Base-by-base conservation (phyloP, 768 basidiomycete genomes). In the Pisolithus tinctorius region DNA sequence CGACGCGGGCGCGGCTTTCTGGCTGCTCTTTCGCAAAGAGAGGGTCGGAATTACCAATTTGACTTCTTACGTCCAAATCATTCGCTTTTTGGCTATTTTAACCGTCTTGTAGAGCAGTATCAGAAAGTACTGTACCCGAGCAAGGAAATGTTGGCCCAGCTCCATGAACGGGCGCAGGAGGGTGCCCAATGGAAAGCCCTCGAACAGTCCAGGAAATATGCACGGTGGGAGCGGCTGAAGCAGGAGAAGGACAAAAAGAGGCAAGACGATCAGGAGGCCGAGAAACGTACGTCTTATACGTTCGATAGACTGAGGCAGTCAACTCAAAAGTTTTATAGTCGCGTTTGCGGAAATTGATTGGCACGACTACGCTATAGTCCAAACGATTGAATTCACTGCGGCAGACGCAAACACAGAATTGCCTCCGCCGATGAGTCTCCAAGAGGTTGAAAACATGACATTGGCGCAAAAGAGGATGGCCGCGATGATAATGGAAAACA, bases 281-380 rank as follows among this genome's bases (percentile, higher is more conserved):
- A 96, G 63, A 77, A 84, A 71, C 78, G 91, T 83, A 64, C 60
- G 89, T 30, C 78, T n/a, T 49, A 29, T 20, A 20, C 14, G 2
- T 17, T n/a, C 14, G 6, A 50, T 13, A 2, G 17, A 23, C 13
- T 41, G 17, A 27, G 31, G 8, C 31, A 34, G 34, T 36, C 26
- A 50, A 23, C 27, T 30, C 29, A 51, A 55, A 49, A 58, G 56
- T 29, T 38, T 51, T 48, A 6, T 54, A 87, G 89, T 83, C 69
- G 95, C 94, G 4, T 94, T 96, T 63, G 91, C 93, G 41, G 91
- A 94, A 64, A 97, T 99, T 59, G 96, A 99, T 64, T 99, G 96
- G 96, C 93, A 99, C 62, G 96, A 98, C 65, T 98, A 96, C 71
- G 92, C 93, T 38, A 91, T 96, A 50, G 96, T 97, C 6, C 93